phyloP scores from a whole-genome alignment of 1,284 basidiomycete species.

The Mycosarcoma maydis region DNA sequence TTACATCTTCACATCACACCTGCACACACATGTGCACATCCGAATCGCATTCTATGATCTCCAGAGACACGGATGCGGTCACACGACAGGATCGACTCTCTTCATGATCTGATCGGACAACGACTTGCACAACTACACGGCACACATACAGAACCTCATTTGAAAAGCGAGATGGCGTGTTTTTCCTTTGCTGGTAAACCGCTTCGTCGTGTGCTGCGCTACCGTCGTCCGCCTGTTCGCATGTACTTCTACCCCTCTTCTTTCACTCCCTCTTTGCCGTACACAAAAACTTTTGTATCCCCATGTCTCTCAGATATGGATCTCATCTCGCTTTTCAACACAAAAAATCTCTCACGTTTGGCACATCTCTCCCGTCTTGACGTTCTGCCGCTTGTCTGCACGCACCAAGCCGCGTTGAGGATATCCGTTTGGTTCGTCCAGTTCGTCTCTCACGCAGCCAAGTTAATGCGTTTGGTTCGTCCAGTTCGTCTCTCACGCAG shows the following conservation, averaged over 20 bases:
- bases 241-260: conserved; percentile 38
- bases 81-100: conserved; percentile 13
- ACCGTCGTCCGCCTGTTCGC: conserved; percentile 7
- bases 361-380: too few species aligned
- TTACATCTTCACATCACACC: not conserved
- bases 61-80: not conserved
- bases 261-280: not conserved
- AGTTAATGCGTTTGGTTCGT: too few species aligned
- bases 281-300: conserved; percentile 9
- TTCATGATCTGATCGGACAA: not conserved
- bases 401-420: too few species aligned
- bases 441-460: too few species aligned
- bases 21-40: not conserved
- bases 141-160: conserved; percentile 11
- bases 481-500: too few species aligned
- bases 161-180: conserved; percentile 44
- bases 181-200: not conserved
- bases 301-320: conserved; percentile 4
- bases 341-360: conserved; percentile 5
- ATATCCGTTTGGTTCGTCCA: too few species aligned
- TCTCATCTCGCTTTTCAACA: conserved; percentile 40
- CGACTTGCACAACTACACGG: not conserved
- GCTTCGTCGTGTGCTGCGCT: not conserved
- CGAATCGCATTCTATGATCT: not conserved
- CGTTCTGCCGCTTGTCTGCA: too few species aligned